phyloP scores from a whole-genome alignment of 441 rosid species.

The Pelargonium citronellum region DNA sequence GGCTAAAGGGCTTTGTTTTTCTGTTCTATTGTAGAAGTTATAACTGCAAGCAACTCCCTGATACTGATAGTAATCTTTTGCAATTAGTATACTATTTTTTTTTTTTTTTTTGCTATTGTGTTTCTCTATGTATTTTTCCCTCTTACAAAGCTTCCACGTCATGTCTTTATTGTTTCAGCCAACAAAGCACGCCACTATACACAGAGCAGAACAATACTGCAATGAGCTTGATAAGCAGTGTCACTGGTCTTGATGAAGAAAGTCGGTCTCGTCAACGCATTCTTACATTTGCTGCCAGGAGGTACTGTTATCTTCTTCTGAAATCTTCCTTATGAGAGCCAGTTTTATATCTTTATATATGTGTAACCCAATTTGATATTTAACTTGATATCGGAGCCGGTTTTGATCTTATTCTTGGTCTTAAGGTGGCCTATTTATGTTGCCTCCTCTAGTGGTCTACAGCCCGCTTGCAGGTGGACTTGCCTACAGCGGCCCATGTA shows the following conservation, averaged over 20 bases:
- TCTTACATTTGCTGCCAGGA: slow-evolving; percentile 95
- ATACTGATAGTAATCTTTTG: neutral
- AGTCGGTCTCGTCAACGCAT: slow-evolving; percentile 94
- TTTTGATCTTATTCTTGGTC: too few relatives aligned
- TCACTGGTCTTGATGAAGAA: slow-evolving; percentile 80
- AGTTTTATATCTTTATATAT: too few relatives aligned
- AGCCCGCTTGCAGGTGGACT: too few relatives aligned
- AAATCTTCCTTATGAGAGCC: neutral
- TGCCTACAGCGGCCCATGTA: too few relatives aligned
- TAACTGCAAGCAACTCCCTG: neutral
- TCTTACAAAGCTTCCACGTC: neutral
- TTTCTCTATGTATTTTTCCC: slow-evolving; percentile 4
- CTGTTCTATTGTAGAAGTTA: neutral
- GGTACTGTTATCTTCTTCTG: slow-evolving; percentile 35
- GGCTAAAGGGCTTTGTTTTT: neutral
- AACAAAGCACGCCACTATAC: slow-evolving; percentile 40
- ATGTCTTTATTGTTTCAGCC: slow-evolving; percentile 39
- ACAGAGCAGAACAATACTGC: slow-evolving; percentile 69
- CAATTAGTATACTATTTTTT: neutral
- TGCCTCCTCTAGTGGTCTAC: too few relatives aligned
- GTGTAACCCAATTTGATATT: too few relatives aligned
- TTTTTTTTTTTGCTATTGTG: slow-evolving; percentile 3
- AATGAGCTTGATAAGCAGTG: slow-evolving; percentile 80
- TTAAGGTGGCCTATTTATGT: too few relatives aligned
- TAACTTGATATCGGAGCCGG: too few relatives aligned